A percentile compares a stretch with the other conserved stretches of the same genome.
Evolutionary conservation across 768 basidiomycete genomes (phyloP).

Genomic region (Sporobolomyces pararoseus): DNA sequence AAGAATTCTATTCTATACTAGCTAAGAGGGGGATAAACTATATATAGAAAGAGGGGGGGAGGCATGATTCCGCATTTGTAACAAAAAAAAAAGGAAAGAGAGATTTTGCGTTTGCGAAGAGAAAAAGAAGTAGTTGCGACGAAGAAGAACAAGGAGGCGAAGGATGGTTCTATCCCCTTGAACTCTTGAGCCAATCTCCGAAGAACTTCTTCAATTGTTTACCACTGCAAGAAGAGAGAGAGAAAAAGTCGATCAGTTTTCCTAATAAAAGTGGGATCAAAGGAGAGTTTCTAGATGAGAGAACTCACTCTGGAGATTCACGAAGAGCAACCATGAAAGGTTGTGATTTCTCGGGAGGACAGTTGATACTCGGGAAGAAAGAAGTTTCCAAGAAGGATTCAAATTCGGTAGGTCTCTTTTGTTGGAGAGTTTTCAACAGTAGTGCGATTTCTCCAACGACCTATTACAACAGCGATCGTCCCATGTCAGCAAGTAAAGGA

Average conservation of each 20-base stretch:
- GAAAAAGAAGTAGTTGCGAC: too few species aligned
- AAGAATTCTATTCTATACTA: too few species aligned
- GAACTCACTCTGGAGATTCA: slow-evolving; percentile 39
- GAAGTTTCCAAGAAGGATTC: slow-evolving; percentile 71
- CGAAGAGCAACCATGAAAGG: slow-evolving; percentile 36
- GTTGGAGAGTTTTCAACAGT: slow-evolving; percentile 72
- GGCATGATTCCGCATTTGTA: too few species aligned
- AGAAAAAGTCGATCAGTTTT: background rate
- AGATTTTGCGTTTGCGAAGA: too few species aligned
- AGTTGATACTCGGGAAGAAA: slow-evolving; percentile 82
- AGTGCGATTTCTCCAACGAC: slow-evolving; percentile 84
- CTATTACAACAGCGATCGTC: slow-evolving; percentile 51
- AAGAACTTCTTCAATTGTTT: slow-evolving; percentile 43
- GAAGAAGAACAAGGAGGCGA: too few species aligned
- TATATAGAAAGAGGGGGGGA: too few species aligned
- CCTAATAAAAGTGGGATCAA: too few species aligned
- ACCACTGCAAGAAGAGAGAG: slow-evolving; percentile 10
- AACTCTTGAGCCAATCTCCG: slow-evolving; percentile 28
- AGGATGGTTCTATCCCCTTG: background rate
- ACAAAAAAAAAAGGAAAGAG: too few species aligned
- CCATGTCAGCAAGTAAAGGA: background rate
- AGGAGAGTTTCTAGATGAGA: too few species aligned
- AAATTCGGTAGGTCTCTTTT: slow-evolving; percentile 74
- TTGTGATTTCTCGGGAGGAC: slow-evolving; percentile 63
- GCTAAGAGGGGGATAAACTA: too few species aligned